Conservation (phyloP, 768 basidiomycete genomes). For the Mycena crocata region DNA sequence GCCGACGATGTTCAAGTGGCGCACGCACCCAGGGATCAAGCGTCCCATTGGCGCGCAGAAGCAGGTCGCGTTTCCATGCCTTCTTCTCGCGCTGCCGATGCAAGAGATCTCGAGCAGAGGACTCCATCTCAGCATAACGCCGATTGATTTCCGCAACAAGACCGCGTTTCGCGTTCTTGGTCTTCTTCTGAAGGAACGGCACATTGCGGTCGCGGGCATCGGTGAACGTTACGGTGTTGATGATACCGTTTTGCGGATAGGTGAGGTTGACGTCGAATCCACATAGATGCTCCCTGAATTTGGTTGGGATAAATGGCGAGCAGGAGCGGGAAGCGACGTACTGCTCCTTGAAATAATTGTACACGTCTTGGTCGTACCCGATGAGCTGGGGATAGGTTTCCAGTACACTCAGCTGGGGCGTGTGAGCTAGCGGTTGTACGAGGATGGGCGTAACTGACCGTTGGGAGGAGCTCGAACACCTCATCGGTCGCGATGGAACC, state of each 20-base stretch:
- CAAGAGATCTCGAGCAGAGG: constrained; percentile 40
- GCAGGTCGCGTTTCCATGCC: constrained; percentile 61
- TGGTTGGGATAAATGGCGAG: not conserved
- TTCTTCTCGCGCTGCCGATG: constrained; percentile 39
- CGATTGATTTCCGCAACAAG: constrained; percentile 37
- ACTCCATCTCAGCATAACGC: constrained; percentile 38
- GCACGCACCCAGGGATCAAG: constrained; percentile 64
- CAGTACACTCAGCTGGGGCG: constrained; percentile 61
- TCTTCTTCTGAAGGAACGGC: constrained; percentile 42
- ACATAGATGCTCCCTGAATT: constrained; percentile 65
- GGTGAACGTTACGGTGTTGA: constrained; percentile 56
- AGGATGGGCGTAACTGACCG: constrained; percentile 52
- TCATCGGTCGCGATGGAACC: constrained; percentile 65
- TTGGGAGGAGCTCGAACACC: constrained; percentile 65
- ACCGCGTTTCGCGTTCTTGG: constrained; percentile 26
- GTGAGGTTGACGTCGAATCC: constrained; percentile 74
- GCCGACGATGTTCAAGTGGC: not conserved
- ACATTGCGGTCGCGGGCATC: constrained; percentile 50
- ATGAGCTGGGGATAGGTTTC: constrained; percentile 84
- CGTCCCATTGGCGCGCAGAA: constrained; percentile 61
- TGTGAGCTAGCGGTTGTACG: constrained; percentile 3
- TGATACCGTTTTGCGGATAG: constrained; percentile 70
- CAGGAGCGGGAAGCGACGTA: constrained; percentile 47
- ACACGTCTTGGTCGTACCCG: constrained; percentile 74
- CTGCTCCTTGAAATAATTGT: constrained; percentile 77